Conservation (phyloP, 2,329 filamentous ascomycete genomes). For the Fusarium agapanthi region DNA sequence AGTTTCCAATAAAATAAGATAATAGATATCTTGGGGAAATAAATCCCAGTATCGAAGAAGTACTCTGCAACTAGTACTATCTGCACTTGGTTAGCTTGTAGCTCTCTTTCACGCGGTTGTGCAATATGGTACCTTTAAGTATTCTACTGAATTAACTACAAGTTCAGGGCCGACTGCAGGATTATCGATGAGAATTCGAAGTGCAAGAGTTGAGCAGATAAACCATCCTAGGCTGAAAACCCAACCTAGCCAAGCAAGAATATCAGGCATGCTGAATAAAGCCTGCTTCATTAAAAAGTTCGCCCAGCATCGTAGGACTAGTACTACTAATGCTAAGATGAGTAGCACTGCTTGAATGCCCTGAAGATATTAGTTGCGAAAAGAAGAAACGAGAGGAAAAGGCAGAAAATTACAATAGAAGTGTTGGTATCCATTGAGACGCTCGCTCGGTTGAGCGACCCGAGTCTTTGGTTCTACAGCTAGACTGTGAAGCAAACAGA, state of each 20-base stretch:
- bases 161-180: background rate
- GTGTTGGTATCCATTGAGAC: background rate
- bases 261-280: background rate
- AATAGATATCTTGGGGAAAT: conserved; percentile 8
- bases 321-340: background rate
- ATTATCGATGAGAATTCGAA: conserved; percentile 4
- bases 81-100: background rate
- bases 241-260: conserved; percentile 10
- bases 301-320: background rate
- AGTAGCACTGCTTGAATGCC: conserved; percentile 1
- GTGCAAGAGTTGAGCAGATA: conserved; percentile 11
- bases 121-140: background rate
- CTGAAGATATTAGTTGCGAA: background rate
- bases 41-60: conserved; percentile 11
- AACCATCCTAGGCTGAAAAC: conserved; percentile 16
- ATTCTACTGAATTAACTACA: background rate
- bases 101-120: background rate
- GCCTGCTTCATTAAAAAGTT: background rate
- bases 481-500: background rate
- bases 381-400: background rate
- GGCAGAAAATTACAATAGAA: background rate
- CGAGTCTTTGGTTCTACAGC: background rate
- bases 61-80: conserved; percentile 6
- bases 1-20: conserved; percentile 11
- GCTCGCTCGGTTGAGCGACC: background rate